A percentile compares a stretch with the other conserved stretches of the same genome.
phyloP scores from a whole-genome alignment of 1,284 basidiomycete genomes.

The Irpex sp. region DNA sequence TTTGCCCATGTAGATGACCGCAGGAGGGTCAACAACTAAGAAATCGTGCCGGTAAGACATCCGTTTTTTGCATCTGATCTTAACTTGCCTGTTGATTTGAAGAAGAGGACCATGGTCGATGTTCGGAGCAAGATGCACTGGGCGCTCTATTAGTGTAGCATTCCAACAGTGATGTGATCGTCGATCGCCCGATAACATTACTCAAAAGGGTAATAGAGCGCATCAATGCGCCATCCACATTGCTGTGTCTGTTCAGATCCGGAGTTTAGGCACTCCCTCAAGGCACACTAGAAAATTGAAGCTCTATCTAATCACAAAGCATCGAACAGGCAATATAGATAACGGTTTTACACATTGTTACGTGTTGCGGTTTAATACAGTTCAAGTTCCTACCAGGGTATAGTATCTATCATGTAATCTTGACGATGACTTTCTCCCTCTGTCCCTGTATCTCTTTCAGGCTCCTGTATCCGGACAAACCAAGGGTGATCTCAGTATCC shows the following conservation, averaged over 20 bases:
- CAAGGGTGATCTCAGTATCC: slow-evolving; percentile 51
- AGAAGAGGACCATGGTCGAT: slow-evolving; percentile 6
- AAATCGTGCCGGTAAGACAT: neutral
- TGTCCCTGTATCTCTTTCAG: slow-evolving; percentile 34
- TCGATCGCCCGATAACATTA: neutral
- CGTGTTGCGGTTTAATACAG: no score
- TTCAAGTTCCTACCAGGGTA: no score
- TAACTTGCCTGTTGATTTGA: neutral
- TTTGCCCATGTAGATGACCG: slow-evolving; percentile 87
- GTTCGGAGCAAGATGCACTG: neutral
- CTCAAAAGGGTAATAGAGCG: neutral
- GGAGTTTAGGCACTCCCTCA: no score
- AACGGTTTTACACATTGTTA: no score
- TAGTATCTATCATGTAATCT: slow-evolving; percentile 2
- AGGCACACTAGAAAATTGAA: no score
- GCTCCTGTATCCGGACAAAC: slow-evolving; percentile 35
- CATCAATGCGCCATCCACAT: neutral
- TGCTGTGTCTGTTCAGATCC: no score
- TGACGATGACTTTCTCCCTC: slow-evolving; percentile 21
- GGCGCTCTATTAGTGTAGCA: neutral
- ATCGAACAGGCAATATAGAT: no score
- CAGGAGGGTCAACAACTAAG: slow-evolving; percentile 57
- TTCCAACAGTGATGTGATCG: neutral
- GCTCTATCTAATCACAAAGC: no score
- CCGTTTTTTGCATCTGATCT: neutral